A percentile compares a stretch with the other conserved stretches of the same genome.
phyloP scores from a whole-genome alignment of 176 grass and related monocot species.

The maize (Zea mays) region DNA sequence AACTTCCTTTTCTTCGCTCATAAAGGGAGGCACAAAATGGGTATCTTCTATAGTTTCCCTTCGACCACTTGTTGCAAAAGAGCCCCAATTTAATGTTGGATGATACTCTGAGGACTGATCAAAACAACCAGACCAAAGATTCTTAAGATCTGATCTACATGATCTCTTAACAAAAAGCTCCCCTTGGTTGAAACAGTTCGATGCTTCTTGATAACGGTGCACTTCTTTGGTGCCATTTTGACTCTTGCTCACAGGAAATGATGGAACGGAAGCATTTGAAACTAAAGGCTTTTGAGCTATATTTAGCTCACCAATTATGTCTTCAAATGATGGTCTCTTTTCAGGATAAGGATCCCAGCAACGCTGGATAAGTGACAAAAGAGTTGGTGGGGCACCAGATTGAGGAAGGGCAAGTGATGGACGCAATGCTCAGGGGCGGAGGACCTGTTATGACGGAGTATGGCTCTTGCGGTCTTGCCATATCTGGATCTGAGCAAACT shows the following conservation, averaged over 20 bases:
- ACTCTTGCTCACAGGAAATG: constrained; percentile 35
- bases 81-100: constrained; percentile 92
- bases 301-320: constrained; percentile 63
- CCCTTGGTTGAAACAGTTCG: constrained; percentile 80
- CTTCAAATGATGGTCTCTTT: constrained; percentile 70
- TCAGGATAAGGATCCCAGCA: constrained; percentile 82
- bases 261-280: constrained; percentile 35
- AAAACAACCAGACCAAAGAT: constrained; percentile 46
- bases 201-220: constrained; percentile 62
- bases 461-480: too few species aligned
- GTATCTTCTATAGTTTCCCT: constrained; percentile 97
- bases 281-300: constrained; percentile 47
- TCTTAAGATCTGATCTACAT: constrained; percentile 34
- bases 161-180: constrained; percentile 57
- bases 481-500: too few species aligned
- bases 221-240: constrained; percentile 42
- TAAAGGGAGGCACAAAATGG: constrained; percentile 81
- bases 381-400: constrained; percentile 60
- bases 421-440: constrained; percentile 28
- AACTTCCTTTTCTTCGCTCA: constrained; percentile 62
- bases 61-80: constrained; percentile 81
- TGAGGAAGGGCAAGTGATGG: constrained; percentile 65
- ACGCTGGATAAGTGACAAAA: constrained; percentile 71
- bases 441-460: too few species aligned
- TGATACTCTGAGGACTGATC: constrained; percentile 44